Evolutionary conservation across 2,329 filamentous ascomycete species (phyloP), one percentile per base, ranked within the genome.

Genomic region (Stemphylium vesicarium): DNA sequence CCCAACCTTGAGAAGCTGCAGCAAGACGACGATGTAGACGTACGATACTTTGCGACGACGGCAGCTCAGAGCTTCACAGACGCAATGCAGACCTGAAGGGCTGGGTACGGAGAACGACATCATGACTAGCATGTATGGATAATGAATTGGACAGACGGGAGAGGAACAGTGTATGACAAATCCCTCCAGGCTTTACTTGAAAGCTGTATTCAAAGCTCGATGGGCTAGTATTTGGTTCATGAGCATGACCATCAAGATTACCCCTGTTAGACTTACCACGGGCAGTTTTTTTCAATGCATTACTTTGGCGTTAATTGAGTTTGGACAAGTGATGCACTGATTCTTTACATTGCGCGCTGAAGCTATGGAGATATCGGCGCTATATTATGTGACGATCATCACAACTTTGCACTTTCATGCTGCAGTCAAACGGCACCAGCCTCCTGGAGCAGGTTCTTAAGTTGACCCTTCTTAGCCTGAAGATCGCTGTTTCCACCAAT

Each of bases 1-100:
- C 93, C 94, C 22, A 94, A 92, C 74, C 80, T 99, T 67, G 90
- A 94, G 81, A 97, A 97, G 82, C 83, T 99, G 71, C 93, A 97
- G 82, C 90, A 94, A 80, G 95, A 99, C 75, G 91, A 96, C 64
- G 95, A 99, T 79, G 94, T 98, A 66, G 95, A 99, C 79, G 95
- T 99, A 71, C 88, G 95, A 77, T 99, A 94, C 82, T 99, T 96
- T 79, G 95, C 95, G 62, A 96, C 92, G 59, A 96, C 91, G 62
- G 94, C 95, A 43, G 88, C 89, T 57, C 87, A 81, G 68, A 74
- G 75, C 49, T 81, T 73, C 60, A 69, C 70, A 48, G 73, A 75
- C 40, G 74, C 73, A 12, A 77, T 77, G 74, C 73, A 76, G 64
- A 74, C 74, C 40, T 75, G 75, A 66, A 60, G 44, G 54, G 59